These are phyloP conservation scores for Aspergillus baeticus DNA, from an alignment of 495 filamentous ascomycete species.

Conservation along the genomic window DNA sequence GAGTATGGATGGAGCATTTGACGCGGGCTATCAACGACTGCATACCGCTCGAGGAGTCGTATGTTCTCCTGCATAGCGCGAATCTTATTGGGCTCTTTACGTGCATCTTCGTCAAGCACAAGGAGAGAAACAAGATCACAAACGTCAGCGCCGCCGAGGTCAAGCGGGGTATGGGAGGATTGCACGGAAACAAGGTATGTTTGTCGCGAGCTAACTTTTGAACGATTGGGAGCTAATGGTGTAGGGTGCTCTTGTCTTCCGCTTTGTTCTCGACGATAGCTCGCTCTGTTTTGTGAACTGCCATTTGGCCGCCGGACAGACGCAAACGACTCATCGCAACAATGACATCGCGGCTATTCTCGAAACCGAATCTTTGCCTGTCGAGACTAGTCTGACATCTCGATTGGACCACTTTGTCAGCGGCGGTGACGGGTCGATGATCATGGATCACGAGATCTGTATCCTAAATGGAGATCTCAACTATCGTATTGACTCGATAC, in stretches of 20 bases:
- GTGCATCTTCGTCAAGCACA: constrained; percentile 87
- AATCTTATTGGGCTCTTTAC: constrained; percentile 93
- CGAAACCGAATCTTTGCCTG: constrained; percentile 70
- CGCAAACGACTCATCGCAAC: constrained; percentile 83
- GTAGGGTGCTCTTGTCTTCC: constrained; percentile 82
- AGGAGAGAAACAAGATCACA: constrained; percentile 69
- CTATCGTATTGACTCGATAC: constrained; percentile 97
- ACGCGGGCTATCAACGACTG: constrained; percentile 75
- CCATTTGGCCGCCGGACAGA: constrained; percentile 92
- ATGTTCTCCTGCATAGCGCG: constrained; percentile 81
- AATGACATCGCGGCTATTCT: constrained; percentile 91
- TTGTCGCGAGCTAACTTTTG: not conserved
- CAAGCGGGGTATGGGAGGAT: constrained; percentile 90
- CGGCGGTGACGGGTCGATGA: constrained; percentile 93
- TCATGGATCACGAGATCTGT: constrained; percentile 95
- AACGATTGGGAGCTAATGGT: constrained; percentile 15
- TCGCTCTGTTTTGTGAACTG: constrained; percentile 97
- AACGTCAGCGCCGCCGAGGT: constrained; percentile 78
- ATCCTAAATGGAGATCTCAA: constrained; percentile 95
- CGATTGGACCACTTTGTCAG: constrained; percentile 77
- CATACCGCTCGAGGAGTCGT: constrained; percentile 76
- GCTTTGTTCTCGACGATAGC: constrained; percentile 86
- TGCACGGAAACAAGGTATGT: constrained; percentile 87
- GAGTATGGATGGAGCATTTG: constrained; percentile 90
- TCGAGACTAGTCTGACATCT: constrained; percentile 55